phyloP scores from a whole-genome alignment of 345 rosid species.

The Citropsis articulata region DNA sequence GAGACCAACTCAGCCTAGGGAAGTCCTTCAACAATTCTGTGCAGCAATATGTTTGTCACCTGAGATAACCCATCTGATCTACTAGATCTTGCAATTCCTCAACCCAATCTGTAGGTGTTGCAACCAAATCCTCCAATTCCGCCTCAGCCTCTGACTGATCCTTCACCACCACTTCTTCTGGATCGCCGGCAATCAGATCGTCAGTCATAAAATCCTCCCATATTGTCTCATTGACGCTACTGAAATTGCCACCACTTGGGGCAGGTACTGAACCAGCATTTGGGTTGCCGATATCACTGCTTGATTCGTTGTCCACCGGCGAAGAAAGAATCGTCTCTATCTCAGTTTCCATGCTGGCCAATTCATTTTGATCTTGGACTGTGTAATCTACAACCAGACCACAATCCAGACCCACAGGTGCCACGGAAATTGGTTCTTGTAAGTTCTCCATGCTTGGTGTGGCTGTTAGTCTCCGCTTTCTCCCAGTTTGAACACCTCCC shows the following conservation, averaged over 20 bases:
- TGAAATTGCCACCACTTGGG: slow-evolving; percentile 22
- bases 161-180: slow-evolving; percentile 24
- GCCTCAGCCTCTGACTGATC: slow-evolving; percentile 40
- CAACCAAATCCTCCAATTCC: slow-evolving; percentile 53
- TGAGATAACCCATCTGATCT: slow-evolving; percentile 65
- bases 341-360: slow-evolving; percentile 31
- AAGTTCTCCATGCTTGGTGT: slow-evolving; percentile 44
- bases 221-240: slow-evolving; percentile 29
- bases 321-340: slow-evolving; percentile 51
- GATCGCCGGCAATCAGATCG: slow-evolving; percentile 33
- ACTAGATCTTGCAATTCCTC: slow-evolving; percentile 57
- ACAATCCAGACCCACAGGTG: slow-evolving; percentile 2
- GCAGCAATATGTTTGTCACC: slow-evolving; percentile 25
- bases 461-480: slow-evolving; percentile 56
- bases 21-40: background rate
- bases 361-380: slow-evolving; percentile 17
- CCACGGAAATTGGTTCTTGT: slow-evolving; percentile 24
- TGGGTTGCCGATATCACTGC: slow-evolving; percentile 25
- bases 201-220: slow-evolving; percentile 47
- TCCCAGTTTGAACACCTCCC: slow-evolving; percentile 38
- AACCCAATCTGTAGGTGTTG: slow-evolving; percentile 47
- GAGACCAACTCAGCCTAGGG: slow-evolving; percentile 29
- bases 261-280: slow-evolving; percentile 17
- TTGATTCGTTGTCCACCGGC: slow-evolving; percentile 46
- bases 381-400: slow-evolving; percentile 16